Percentiles rank a stretch among this genome's conserved stretches.
Conservation (phyloP, 257 asterid species). For the Scutellaria galericulata region DNA sequence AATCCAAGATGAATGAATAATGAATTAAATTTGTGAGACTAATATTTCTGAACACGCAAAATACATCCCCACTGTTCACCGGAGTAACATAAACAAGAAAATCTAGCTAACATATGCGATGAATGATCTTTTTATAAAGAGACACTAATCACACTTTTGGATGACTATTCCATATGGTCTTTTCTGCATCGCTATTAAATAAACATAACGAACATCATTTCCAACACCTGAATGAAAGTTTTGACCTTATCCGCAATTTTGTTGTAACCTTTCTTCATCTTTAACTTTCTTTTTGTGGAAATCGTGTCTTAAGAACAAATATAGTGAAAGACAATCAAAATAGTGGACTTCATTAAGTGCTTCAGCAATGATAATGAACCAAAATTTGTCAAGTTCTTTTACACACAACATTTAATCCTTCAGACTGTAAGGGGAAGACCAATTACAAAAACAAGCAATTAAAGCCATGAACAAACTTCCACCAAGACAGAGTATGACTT, state of each 20-base stretch:
- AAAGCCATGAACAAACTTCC: not conserved
- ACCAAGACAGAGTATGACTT: conserved; percentile 41
- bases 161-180: not conserved
- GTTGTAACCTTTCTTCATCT: not conserved
- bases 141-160: not conserved
- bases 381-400: too few relatives aligned
- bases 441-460: too few relatives aligned
- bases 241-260: too few relatives aligned
- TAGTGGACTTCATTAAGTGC: too few relatives aligned
- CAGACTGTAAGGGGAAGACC: too few relatives aligned
- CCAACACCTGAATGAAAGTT: not conserved
- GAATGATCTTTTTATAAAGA: not conserved
- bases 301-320: not conserved
- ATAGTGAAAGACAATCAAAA: too few relatives aligned
- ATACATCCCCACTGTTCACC: not conserved
- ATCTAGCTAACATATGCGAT: not conserved
- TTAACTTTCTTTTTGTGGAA: conserved; percentile 1
- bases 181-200: not conserved
- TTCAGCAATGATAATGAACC: too few relatives aligned
- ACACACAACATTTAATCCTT: too few relatives aligned
- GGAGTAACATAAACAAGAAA: conserved; percentile 11
- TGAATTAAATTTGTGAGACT: not conserved
- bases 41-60: not conserved
- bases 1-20: not conserved
- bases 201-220: too few relatives aligned